Evolutionary conservation across 2,329 filamentous ascomycete genomes (phyloP), one percentile per base, ranked within the genome.

Genomic region (Amauroascus verrucosus): DNA sequence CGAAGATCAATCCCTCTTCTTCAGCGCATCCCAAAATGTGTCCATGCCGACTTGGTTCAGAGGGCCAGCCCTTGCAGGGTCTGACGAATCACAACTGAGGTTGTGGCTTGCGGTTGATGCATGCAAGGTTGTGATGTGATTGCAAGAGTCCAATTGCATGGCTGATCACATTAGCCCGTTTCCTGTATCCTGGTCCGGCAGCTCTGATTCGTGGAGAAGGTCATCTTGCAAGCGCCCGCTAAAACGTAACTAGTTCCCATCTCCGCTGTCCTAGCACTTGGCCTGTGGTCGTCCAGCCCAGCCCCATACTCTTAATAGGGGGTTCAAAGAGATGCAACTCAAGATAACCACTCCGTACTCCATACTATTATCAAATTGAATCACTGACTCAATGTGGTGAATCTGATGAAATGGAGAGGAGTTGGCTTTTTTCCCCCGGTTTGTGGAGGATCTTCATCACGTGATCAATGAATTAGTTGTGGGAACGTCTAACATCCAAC

Each of bases 61-160:
- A 40, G 28, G 16, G 26, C n/a, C 32, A 28, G 51, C 6, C 51
- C 51, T 41, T 41, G 51, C 32, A 32, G 24, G 14, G 13, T 9
- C 24, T 13, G 14, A 43, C 51, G 26, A 53, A 53, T 53, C 51
- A 53, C 16, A 13, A 32, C n/a, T 4, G 24, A 32, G 16, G 14
- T 13, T 32, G 26, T n/a, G 20, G 33, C 14, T 7, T 53, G n/a
- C 30, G 20, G 6, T 46, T 20, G 44, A 37, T 40, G 43, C 43
- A 40, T 35, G 44, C 49, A 53, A 30, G 51, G 33, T 14, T 14
- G 13, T 51, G 51, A 53, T 53, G 41, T 43, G 51, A 48, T 35
- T 33, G 51, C 43, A 41, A 33, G 30, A 53, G 37, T 43, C 51
- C 41, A 48, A 48, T 47, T 47, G 51, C 43, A 53, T 41, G 30